phyloP scores from a whole-genome alignment of 2,329 filamentous ascomycete species.

The Polytolypa hystricis region DNA sequence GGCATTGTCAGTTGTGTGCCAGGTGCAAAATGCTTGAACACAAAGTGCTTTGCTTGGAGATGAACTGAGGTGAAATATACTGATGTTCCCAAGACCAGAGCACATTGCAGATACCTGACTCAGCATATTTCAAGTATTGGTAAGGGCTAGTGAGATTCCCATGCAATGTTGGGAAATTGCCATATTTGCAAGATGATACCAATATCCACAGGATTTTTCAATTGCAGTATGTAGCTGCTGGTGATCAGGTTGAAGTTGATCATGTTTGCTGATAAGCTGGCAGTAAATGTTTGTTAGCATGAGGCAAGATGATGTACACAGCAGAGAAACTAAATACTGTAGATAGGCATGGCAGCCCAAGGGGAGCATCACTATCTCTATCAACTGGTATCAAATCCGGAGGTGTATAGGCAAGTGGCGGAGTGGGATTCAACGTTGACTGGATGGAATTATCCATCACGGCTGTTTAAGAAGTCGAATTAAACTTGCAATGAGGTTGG shows the following conservation, averaged over 20 bases:
- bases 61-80: slow-evolving; percentile 4
- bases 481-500: too few species aligned
- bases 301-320: slow-evolving; percentile 1
- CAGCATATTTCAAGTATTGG: slow-evolving; percentile 3
- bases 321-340: too few species aligned
- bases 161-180: slow-evolving; percentile 3
- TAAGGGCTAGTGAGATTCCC: slow-evolving; percentile 3
- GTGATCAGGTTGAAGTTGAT: slow-evolving; percentile 5
- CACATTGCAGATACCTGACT: slow-evolving; percentile 4
- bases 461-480: too few species aligned
- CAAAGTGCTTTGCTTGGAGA: slow-evolving; percentile 5
- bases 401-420: too few species aligned
- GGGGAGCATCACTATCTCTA: too few species aligned
- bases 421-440: too few species aligned
- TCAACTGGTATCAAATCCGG: too few species aligned
- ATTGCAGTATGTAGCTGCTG: slow-evolving; percentile 6
- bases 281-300: slow-evolving; percentile 5
- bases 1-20: slow-evolving; percentile 1
- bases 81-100: slow-evolving; percentile 4
- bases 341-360: too few species aligned
- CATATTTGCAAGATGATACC: slow-evolving; percentile 6
- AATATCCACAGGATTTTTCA: slow-evolving; percentile 6
- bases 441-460: too few species aligned
- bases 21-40: slow-evolving; percentile 4
- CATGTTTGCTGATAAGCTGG: slow-evolving; percentile 4